phyloP scores from a whole-genome alignment of 2,329 filamentous ascomycete genomes.

The Curvularia sp. region DNA sequence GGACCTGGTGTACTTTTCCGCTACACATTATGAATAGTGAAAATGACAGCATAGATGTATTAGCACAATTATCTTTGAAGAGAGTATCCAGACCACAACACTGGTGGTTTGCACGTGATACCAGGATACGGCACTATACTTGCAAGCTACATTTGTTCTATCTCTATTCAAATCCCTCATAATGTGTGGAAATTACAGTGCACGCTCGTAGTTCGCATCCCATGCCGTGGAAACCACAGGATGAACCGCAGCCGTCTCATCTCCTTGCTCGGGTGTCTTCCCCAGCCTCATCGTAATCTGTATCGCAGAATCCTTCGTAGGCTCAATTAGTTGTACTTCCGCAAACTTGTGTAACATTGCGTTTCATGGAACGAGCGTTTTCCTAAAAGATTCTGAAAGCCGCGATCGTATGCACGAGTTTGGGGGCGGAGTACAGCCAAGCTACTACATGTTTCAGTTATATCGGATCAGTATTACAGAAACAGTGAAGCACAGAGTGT shows the following conservation, averaged over 20 bases:
- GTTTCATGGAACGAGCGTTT: slow-evolving; percentile 3
- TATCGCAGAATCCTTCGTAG: not conserved
- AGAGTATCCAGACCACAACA: not conserved
- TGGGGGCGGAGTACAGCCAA: not conserved
- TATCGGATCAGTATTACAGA: not conserved
- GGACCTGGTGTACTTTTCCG: slow-evolving; percentile 23
- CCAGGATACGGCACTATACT: not conserved
- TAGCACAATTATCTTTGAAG: not conserved
- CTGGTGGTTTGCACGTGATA: too few relatives aligned
- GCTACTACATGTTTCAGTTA: slow-evolving; percentile 3
- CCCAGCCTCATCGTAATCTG: not conserved
- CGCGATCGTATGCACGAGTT: not conserved
- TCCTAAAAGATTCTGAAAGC: slow-evolving; percentile 3
- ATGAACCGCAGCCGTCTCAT: not conserved
- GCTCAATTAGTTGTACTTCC: not conserved
- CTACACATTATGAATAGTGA: slow-evolving; percentile 11
- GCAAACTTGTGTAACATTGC: not conserved
- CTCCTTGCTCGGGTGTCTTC: not conserved
- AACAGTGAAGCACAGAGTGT: not conserved
- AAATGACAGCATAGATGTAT: not conserved
- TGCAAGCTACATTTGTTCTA: not conserved
- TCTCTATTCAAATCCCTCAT: not conserved
- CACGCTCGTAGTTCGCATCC: not conserved
- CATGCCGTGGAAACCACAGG: not conserved
- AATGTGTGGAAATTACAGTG: not conserved